Base-by-base conservation (phyloP, 2,329 filamentous ascomycete species). In the Colletotrichum aenigma region DNA sequence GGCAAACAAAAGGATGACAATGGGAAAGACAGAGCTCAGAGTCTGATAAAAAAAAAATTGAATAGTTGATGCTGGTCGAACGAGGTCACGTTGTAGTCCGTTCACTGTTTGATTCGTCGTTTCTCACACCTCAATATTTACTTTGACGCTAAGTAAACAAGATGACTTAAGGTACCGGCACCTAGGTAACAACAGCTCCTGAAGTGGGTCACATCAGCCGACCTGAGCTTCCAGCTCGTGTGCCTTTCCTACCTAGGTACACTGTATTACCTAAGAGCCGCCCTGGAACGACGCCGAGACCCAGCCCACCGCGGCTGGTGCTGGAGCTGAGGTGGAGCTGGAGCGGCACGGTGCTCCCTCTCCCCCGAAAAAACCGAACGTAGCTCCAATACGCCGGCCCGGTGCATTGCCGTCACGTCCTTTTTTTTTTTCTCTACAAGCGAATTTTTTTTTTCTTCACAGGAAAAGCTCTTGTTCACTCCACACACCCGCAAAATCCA, bases 331-430 rank as follows among this genome's bases (percentile, higher is more conserved):
- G 43, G 18, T 48, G 38, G 43, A 64, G 64, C 55, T 28, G 55
- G 21, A 48, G 61, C 64, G 62, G 56, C 43, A 34, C 66, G 60
- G 60, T 60, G 38, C 62, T 64, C 38, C 68, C n/a, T 16, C 24
- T 32, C 34, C 52, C 16, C 71, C 43, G 66, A 68, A 68, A 61
- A 67, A 75, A 56, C 74, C 56, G 58, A 76, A 61, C n/a, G 10
- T 48, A 48, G 74, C 74, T 73, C 74, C 64, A 76, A 60, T 48
- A 55, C 48, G 64, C 74, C 70, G 74, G 74, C 64, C 74, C 74
- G 74, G 74, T 73, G 70, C 70, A 75, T 76, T 74, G 58, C 74
- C 73, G 73, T 75, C 73, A 75, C 73, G 43, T 73, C 43, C 43
- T 71, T 67, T 69, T 73, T 71, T 73, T 69, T 73, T 58, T 66